phyloP scores from a whole-genome alignment of 208 protist genomes.

The Wallacemonas sp. region DNA sequence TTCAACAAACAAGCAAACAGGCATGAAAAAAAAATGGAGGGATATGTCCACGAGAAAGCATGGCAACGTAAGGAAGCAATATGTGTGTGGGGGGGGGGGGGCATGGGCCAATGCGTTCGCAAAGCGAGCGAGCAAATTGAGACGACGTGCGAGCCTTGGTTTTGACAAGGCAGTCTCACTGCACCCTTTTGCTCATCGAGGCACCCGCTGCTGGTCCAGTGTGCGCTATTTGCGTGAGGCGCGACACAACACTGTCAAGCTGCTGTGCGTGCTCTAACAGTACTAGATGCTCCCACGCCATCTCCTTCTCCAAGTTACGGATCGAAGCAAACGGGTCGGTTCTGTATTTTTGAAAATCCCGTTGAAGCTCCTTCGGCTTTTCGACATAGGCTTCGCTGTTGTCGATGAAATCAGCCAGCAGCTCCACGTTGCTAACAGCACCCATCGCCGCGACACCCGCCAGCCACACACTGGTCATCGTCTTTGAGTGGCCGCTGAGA shows the following conservation, averaged over 20 bases:
- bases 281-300: slow-evolving; percentile 20
- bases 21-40: neutral
- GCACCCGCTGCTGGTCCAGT: neutral
- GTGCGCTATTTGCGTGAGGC: slow-evolving; percentile 6
- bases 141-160: no score
- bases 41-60: no score
- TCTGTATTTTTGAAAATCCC: neutral
- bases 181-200: slow-evolving; percentile 5
- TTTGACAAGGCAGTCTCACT: neutral
- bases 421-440: slow-evolving; percentile 26
- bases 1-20: slow-evolving; percentile 14
- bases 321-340: slow-evolving; percentile 15
- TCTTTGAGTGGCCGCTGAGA: neutral
- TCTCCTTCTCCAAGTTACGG: slow-evolving; percentile 30
- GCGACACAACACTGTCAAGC: slow-evolving; percentile 22
- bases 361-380: slow-evolving; percentile 10
- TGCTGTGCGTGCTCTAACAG: slow-evolving; percentile 29
- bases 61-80: no score
- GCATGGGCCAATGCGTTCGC: no score
- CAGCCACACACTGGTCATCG: slow-evolving; percentile 12
- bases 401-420: slow-evolving; percentile 32
- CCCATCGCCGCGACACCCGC: slow-evolving; percentile 18
- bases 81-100: no score
- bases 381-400: slow-evolving; percentile 23
- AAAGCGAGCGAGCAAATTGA: no score